Conservation (phyloP, 345 rosid species). For the Diplotaxis tenuifolia region DNA sequence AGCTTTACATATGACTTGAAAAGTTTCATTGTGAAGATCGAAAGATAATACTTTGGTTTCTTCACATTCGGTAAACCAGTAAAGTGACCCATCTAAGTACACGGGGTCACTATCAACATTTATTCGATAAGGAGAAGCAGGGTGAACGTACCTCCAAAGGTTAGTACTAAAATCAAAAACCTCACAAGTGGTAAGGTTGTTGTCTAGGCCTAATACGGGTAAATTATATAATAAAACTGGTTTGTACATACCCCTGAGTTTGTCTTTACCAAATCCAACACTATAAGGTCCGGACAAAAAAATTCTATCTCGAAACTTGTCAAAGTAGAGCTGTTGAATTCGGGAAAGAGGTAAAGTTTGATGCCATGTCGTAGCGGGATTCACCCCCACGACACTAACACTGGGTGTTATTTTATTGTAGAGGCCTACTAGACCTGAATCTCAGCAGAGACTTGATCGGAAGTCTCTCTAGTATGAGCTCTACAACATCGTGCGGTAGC, state of each 20-base stretch:
- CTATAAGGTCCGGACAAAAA: background rate
- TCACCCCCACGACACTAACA: background rate
- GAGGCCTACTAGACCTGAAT: background rate
- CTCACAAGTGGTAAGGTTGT: background rate
- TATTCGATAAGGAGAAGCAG: background rate
- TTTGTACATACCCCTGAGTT: background rate
- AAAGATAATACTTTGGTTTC: background rate
- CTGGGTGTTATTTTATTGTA: background rate
- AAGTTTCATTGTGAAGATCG: background rate
- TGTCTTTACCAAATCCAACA: background rate
- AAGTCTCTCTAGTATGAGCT: background rate
- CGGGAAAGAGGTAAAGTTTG: background rate
- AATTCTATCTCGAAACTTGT: background rate
- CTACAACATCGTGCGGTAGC: background rate
- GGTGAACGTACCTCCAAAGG: background rate
- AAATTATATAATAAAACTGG: background rate
- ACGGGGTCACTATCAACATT: background rate
- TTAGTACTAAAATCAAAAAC: background rate
- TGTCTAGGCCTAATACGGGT: background rate
- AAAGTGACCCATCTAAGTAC: background rate
- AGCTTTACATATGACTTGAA: background rate
- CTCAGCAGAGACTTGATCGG: background rate
- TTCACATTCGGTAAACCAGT: background rate
- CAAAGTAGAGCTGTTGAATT: background rate
- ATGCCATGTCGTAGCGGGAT: background rate